A percentile compares a stretch with the other conserved stretches of the same genome.
phyloP scores from a whole-genome alignment of 306 rosid species.

The Begonia peltatifolia region DNA sequence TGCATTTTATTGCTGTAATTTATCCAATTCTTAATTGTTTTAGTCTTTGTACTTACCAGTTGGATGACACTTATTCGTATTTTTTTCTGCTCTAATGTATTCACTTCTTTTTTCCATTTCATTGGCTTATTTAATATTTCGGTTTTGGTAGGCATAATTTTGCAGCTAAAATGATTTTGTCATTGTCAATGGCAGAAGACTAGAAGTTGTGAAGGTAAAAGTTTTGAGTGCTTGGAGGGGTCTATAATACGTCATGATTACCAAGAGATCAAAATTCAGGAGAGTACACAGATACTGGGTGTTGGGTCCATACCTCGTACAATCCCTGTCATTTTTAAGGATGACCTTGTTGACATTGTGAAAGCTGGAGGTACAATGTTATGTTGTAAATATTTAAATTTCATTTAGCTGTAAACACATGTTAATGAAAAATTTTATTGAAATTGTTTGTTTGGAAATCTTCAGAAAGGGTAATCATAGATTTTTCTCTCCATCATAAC shows the following conservation, averaged over 20 bases:
- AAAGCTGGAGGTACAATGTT: constrained; percentile 82
- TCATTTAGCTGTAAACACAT: too few relatives aligned
- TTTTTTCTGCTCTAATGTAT: not conserved
- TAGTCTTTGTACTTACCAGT: not conserved
- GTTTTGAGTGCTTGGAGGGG: constrained; percentile 58
- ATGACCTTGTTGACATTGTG: constrained; percentile 84
- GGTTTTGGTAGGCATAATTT: too few relatives aligned
- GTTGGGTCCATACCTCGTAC: constrained; percentile 97
- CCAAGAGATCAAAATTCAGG: constrained; percentile 94
- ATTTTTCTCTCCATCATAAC: too few relatives aligned
- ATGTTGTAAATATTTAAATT: not conserved
- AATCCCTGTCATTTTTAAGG: constrained; percentile 67
- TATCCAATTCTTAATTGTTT: constrained; percentile 8
- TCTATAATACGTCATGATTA: constrained; percentile 80
- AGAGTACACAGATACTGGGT: constrained; percentile 72
- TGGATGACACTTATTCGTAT: not conserved
- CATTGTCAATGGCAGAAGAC: constrained; percentile 32
- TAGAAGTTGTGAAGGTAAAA: constrained; percentile 59
- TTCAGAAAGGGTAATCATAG: too few relatives aligned
- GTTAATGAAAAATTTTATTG: too few relatives aligned
- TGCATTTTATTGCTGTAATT: constrained; percentile 4
- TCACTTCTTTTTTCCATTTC: too few relatives aligned
- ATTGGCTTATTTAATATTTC: too few relatives aligned
- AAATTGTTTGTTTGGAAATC: too few relatives aligned
- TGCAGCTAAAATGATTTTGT: constrained; percentile 3